phyloP scores from a whole-genome alignment of 306 rosid species.

The Castanopsis chinensis region DNA sequence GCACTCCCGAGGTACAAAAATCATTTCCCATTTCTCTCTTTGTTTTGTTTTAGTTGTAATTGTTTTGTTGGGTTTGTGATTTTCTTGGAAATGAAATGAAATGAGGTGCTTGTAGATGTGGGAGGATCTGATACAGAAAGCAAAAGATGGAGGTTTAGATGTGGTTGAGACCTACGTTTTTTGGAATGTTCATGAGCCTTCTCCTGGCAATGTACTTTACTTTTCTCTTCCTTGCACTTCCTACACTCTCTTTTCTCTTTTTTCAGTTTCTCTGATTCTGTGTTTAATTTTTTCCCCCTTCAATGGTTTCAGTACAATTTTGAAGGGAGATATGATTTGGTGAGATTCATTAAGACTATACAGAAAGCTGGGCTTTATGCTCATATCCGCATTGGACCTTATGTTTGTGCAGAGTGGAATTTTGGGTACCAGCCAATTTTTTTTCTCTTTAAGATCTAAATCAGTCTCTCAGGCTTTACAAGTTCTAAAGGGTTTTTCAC shows the following conservation, averaged over 20 bases:
- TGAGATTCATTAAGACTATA: slow-evolving; percentile 79
- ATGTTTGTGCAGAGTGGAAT: slow-evolving; percentile 99
- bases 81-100: not conserved
- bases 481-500: not conserved
- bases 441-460: not conserved
- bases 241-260: slow-evolving; percentile 1
- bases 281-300: slow-evolving; percentile 16
- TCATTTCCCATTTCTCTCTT: not conserved
- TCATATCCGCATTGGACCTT: slow-evolving; percentile 97
- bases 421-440: slow-evolving; percentile 64
- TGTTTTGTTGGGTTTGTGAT: slow-evolving; percentile 7
- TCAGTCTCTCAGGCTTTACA: not conserved
- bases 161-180: slow-evolving; percentile 93
- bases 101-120: slow-evolving; percentile 65
- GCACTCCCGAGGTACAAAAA: slow-evolving; percentile 84
- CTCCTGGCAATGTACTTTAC: slow-evolving; percentile 82
- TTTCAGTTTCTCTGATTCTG: slow-evolving; percentile 1
- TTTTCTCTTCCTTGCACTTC: not conserved
- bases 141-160: slow-evolving; percentile 93
- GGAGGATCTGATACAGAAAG: slow-evolving; percentile 96
- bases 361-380: slow-evolving; percentile 94
- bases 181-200: slow-evolving; percentile 97
- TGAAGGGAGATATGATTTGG: slow-evolving; percentile 88
- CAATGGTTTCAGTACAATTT: slow-evolving; percentile 71
- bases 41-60: not conserved